Conservation (phyloP, 257 asterid genomes). For the Solanum appendiculatum region DNA sequence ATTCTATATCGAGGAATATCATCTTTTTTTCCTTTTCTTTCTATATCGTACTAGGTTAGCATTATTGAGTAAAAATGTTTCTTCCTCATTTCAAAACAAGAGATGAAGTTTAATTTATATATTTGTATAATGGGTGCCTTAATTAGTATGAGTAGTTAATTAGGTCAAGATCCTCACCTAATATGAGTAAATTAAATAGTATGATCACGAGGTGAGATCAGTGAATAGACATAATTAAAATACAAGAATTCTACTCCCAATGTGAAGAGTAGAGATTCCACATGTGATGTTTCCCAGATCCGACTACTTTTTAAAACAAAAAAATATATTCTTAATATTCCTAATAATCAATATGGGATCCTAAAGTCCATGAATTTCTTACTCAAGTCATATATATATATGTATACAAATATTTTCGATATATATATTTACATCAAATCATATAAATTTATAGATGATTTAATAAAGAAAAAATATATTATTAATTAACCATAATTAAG, state of each 20-base stretch:
- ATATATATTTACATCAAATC: background rate
- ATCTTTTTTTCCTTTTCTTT: background rate
- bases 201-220: background rate
- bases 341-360: background rate
- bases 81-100: background rate
- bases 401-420: background rate
- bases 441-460: background rate
- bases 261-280: slow-evolving; percentile 24
- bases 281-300: slow-evolving; percentile 28
- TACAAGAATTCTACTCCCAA: slow-evolving; percentile 26
- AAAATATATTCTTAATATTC: background rate
- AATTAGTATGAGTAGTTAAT: background rate
- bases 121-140: background rate
- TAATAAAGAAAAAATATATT: background rate
- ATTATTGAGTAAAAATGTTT: background rate
- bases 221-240: background rate
- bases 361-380: background rate
- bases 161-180: background rate
- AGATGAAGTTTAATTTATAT: background rate
- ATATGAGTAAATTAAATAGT: background rate
- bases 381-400: background rate
- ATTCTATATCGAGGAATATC: background rate
- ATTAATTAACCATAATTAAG: background rate
- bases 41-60: background rate
- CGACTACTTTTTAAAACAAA: background rate